These are phyloP conservation scores for Pachysolen tannophilus DNA, from an alignment of 805 yeast species.

Conservation along the genomic window DNA sequence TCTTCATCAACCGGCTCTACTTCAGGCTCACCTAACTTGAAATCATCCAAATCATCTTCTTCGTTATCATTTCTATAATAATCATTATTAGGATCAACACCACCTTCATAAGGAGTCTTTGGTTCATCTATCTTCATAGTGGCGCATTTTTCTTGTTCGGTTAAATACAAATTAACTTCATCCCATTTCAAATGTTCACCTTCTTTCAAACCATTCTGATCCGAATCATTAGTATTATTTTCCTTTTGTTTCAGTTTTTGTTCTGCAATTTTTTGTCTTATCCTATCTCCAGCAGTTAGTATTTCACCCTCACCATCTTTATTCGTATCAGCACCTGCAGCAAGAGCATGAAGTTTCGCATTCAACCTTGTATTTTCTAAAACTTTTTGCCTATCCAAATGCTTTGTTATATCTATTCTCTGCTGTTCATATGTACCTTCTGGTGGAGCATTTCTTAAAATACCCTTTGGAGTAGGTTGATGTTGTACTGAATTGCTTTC, in stretches of 20 bases:
- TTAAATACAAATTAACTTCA: constrained; percentile 61
- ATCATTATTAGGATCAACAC: constrained; percentile 75
- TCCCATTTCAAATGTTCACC: constrained; percentile 79
- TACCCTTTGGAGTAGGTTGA: constrained; percentile 20
- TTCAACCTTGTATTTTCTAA: constrained; percentile 72
- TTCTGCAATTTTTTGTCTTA: constrained; percentile 37
- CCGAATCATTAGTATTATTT: constrained; percentile 2
- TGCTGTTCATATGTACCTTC: constrained; percentile 15
- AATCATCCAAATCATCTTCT: constrained; percentile 40
- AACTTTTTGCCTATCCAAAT: constrained; percentile 54
- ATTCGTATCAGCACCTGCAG: too few relatives aligned
- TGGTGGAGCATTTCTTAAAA: constrained; percentile 22
- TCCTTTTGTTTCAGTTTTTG: constrained; percentile 20
- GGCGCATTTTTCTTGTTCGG: constrained; percentile 66
- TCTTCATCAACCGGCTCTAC: constrained; percentile 24
- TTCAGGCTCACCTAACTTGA: constrained; percentile 53
- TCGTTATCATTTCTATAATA: constrained; percentile 69
- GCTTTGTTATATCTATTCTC: constrained; percentile 12
- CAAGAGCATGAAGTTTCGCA: constrained; percentile 46
- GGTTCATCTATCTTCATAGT: constrained; percentile 90
- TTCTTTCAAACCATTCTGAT: constrained; percentile 18
- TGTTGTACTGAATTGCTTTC: constrained; percentile 4
- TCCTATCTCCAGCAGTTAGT: constrained; percentile 34
- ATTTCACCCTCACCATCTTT: constrained; percentile 17
- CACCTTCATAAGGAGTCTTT: constrained; percentile 91